A percentile compares a stretch with the other conserved stretches of the same genome.
phyloP scores from a whole-genome alignment of 2,329 filamentous ascomycete genomes.

The Magnaporthales sp. region DNA sequence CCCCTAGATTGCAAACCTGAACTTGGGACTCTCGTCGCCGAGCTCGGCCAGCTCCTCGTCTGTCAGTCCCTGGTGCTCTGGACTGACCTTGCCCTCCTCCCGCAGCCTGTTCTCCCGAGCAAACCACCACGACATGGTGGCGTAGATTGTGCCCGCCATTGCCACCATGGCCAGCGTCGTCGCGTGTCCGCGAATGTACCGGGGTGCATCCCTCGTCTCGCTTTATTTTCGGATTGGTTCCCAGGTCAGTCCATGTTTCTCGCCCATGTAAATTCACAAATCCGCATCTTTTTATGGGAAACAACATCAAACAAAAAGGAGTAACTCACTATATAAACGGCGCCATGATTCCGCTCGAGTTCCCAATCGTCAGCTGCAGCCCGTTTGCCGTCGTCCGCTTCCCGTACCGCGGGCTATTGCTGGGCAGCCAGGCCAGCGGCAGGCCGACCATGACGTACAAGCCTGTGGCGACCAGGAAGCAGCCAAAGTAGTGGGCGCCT shows the following conservation, averaged over 20 bases:
- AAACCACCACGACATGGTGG: conserved; percentile 46
- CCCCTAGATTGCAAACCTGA: conserved; percentile 31
- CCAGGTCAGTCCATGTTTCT: neutral
- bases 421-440: conserved; percentile 48
- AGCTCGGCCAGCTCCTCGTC: conserved; percentile 41
- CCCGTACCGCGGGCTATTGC: conserved; percentile 65
- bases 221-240: conserved; percentile 17
- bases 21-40: conserved; percentile 43
- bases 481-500: conserved; percentile 61
- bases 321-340: conserved; percentile 54
- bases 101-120: conserved; percentile 36
- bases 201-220: conserved; percentile 37
- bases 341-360: conserved; percentile 51
- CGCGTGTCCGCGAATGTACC: conserved; percentile 54
- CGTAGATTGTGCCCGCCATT: conserved; percentile 43
- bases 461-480: conserved; percentile 66
- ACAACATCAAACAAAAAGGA: too few species aligned
- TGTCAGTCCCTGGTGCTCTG: conserved; percentile 28
- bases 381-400: conserved; percentile 42
- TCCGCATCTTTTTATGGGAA: too few species aligned
- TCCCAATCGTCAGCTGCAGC: conserved; percentile 10
- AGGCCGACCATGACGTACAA: conserved; percentile 54
- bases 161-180: conserved; percentile 50
- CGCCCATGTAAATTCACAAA: too few species aligned
- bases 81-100: conserved; percentile 25